A percentile compares a stretch with the other conserved stretches of the same genome.
Evolutionary conservation across 768 basidiomycete species (phyloP).

Genomic region (Boletus coccyginus): DNA sequence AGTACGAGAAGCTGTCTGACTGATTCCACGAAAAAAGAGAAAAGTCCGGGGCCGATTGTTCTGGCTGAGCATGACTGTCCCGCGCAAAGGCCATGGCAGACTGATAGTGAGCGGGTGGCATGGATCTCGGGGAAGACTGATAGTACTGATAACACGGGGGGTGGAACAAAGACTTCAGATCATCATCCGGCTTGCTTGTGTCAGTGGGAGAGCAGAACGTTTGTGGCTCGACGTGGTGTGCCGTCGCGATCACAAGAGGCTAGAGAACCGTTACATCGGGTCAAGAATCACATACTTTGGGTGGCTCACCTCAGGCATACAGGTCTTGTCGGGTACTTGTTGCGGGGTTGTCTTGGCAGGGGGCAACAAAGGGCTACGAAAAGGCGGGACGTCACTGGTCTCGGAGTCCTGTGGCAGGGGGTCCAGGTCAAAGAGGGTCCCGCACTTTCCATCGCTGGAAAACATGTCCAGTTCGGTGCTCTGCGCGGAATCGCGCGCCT

Average conservation of each 20-base stretch:
- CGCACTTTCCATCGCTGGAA: background rate
- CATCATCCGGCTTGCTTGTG: background rate
- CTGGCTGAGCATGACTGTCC: background rate
- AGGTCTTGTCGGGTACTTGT: background rate
- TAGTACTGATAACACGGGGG: slow-evolving; percentile 6
- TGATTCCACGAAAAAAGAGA: slow-evolving; percentile 23
- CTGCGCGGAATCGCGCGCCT: background rate
- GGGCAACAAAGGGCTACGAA: slow-evolving; percentile 32
- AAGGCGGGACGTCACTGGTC: slow-evolving; percentile 17
- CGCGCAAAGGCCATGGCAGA: slow-evolving; percentile 14
- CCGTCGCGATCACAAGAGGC: background rate
- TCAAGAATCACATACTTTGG: background rate
- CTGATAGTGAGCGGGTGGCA: slow-evolving; percentile 6
- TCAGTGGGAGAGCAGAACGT: background rate
- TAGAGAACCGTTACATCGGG: slow-evolving; percentile 3
- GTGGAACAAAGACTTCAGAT: background rate
- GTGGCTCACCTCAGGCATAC: slow-evolving; percentile 13
- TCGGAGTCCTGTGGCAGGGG: background rate
- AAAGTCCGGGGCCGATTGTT: slow-evolving; percentile 14
- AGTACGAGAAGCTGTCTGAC: slow-evolving; percentile 21
- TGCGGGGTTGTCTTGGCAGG: slow-evolving; percentile 8
- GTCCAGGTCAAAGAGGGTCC: background rate
- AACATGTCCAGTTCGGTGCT: slow-evolving; percentile 1
- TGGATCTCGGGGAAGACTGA: background rate
- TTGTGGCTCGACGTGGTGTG: slow-evolving; percentile 3